phyloP scores from a whole-genome alignment of 371 early-diverging fungal genomes.

The Rhizopus microsporus region DNA sequence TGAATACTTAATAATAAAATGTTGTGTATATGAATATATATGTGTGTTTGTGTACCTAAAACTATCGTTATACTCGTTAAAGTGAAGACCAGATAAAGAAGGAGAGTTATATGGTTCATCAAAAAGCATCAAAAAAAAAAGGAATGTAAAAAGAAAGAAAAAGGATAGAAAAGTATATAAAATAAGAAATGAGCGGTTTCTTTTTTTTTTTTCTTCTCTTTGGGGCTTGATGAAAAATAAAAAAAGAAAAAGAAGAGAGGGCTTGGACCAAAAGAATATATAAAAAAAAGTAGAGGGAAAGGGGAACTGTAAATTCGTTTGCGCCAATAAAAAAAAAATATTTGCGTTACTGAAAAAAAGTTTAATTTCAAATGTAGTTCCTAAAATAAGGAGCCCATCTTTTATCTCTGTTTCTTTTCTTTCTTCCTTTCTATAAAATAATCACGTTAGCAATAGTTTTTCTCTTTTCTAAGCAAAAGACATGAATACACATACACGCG shows the following conservation, averaged over 20 bases:
- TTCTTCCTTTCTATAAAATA: too few relatives aligned
- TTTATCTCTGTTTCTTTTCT: background rate
- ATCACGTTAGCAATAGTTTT: too few relatives aligned
- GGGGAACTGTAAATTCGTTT: background rate
- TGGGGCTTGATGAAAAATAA: background rate
- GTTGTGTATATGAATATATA: background rate
- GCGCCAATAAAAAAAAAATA: background rate
- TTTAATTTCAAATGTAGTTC: background rate
- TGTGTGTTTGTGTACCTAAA: slow-evolving; percentile 3
- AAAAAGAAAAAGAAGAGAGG: background rate
- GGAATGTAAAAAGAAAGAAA: slow-evolving; percentile 7
- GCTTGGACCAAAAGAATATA: too few relatives aligned
- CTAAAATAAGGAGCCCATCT: background rate
- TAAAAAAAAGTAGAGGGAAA: background rate
- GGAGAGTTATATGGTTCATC: slow-evolving; percentile 33
- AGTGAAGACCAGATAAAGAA: slow-evolving; percentile 27
- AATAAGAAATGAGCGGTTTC: background rate
- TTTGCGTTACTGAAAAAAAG: background rate
- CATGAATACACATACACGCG: too few relatives aligned
- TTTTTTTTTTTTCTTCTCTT: too few relatives aligned
- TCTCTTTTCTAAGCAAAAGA: too few relatives aligned
- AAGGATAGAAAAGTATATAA: background rate
- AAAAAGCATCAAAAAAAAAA: slow-evolving; percentile 24
- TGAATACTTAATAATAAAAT: background rate
- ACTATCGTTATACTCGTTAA: slow-evolving; percentile 23